A percentile compares a stretch with the other conserved stretches of the same genome.
Evolutionary conservation across 2,329 filamentous ascomycete species (phyloP).

Genomic region (Cryphonectria naterciae): DNA sequence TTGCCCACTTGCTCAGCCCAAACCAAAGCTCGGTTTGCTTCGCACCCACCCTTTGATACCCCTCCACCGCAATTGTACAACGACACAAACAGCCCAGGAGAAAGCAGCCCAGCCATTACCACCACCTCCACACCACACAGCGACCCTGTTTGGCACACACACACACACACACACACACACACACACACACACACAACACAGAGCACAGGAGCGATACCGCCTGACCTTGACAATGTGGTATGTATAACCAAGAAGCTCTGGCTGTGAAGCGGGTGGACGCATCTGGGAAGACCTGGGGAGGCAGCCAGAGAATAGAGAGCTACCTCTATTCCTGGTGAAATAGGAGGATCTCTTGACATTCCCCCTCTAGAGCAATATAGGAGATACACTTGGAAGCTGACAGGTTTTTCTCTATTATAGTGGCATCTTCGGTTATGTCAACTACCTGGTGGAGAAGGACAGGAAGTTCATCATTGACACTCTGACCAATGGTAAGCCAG

Average conservation of each 20-base stretch:
- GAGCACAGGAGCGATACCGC: constrained; percentile 26
- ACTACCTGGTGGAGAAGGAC: constrained; percentile 99
- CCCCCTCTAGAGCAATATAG: neutral
- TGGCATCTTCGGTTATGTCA: constrained; percentile 98
- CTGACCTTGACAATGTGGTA: constrained; percentile 42
- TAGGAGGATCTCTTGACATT: neutral
- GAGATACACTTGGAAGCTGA: constrained; percentile 33
- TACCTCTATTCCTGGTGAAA: constrained; percentile 10
- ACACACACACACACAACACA: constrained; percentile 3
- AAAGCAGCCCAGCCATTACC: constrained; percentile 1
- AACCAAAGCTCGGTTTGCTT: neutral
- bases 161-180: too few relatives aligned
- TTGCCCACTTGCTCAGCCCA: neutral
- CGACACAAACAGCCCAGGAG: constrained; percentile 16
- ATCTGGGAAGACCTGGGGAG: constrained; percentile 25
- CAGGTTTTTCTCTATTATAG: constrained; percentile 48
- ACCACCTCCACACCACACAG: neutral
- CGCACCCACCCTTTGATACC: constrained; percentile 27
- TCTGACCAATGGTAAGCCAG: constrained; percentile 84
- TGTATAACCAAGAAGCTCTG: constrained; percentile 20
- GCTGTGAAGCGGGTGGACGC: neutral
- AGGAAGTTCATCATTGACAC: constrained; percentile 95
- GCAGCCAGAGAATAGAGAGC: neutral
- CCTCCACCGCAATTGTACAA: constrained; percentile 22
- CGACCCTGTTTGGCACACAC: constrained; percentile 3